Evolutionary conservation across 768 basidiomycete species (phyloP), one percentile per base, ranked within the genome.

Genomic region (button mushroom (Agaricus bisporus)): DNA sequence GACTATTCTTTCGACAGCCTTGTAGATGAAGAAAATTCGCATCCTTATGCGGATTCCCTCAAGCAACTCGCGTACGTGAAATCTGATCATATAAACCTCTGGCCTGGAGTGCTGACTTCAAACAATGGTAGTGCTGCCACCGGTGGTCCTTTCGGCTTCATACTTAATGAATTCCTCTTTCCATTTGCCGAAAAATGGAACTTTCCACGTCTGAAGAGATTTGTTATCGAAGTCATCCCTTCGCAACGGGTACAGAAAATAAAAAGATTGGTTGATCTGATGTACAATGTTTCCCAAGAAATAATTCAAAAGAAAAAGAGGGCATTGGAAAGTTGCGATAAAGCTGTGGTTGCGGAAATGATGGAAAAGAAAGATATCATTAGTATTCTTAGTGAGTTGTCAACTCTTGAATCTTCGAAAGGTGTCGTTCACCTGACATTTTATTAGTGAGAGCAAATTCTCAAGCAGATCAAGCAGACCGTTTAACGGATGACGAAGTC

Each of bases 1-100:
- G 74, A 74, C 2, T 68, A 67, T 45, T 71, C 70, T 12, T 75
- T 77, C 39, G 74, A 76, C 55, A 54, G 68, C 0, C 67, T 80
- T 10, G 55, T 56, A 15, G 67, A 69, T 29, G 68, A 70, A 29
- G 43, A 58, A 9, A 38, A 51, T 1, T 57, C 56, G 14, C 44
- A 48, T 12, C 36, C 59, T 32, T 47, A 63, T n/a, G 63, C 61
- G 2, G 17, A 58, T 4, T 22, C 62, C 14, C 20, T 36, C 35
- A 62, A 58, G 49, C 53, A 70, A 28, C 61, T 73, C 42, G 47
- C 61, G 72, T 72, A 48, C n/a, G 70, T 62, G 2, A 11, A 11
- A 32, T 32, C 7, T 12, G 12, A 3, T 37, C 11, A 32, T 32
- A 11, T 11, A 32, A 8, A 2, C 11, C 32, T 11, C 32, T 32